Evolutionary conservation across 345 rosid species (phyloP), one percentile per base, ranked within the genome.

Genomic region (Brassica rapa): DNA sequence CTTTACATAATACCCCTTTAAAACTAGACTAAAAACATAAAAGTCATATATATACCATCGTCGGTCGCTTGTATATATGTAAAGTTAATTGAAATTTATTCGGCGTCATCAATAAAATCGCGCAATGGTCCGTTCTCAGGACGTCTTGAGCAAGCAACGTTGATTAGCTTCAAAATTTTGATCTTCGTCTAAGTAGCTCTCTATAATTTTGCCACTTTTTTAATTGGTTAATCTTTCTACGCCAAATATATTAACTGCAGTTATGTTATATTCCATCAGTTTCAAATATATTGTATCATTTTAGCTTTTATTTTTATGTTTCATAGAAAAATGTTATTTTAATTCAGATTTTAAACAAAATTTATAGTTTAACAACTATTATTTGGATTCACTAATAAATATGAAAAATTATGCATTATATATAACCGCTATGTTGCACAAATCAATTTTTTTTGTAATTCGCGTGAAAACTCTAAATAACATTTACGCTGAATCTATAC

Each of bases 71-170:
- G 33, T 64, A 24, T 37, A 30, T 66, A 15, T 6, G 27, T 63
- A 10, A 63, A 63, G 30, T 6, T 59, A 68, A 29, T 7, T 35
- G 15, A 55, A 14, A 35, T 33, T 16, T 59, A 66, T 55, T 66
- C 7, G 43, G 62, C 41, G 29, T 72, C 9, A 56, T 72, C 24
- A 66, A 72, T 68, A 66, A 77, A 66, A 53, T 66, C 69, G 73
- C 77, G 27, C 72, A 71, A 27, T 53, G 60, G 72, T 71, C 37
- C 51, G n/a, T 57, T 32, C 14, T 56, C 12, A 56, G 66, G 72
- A 78, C 39, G 67, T 70, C 66, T 23, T 77, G 35, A 65, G 10
- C 72, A 65, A 56, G 62, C 53, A 39, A 71, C 41, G 12, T 71
- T 53, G 24, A 51, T 35, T 51, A 63, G 49, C 66, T 71, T 62